Evolutionary conservation across 31 red algal species (phyloP).

Genomic region (Bonnemaisonia californica): DNA sequence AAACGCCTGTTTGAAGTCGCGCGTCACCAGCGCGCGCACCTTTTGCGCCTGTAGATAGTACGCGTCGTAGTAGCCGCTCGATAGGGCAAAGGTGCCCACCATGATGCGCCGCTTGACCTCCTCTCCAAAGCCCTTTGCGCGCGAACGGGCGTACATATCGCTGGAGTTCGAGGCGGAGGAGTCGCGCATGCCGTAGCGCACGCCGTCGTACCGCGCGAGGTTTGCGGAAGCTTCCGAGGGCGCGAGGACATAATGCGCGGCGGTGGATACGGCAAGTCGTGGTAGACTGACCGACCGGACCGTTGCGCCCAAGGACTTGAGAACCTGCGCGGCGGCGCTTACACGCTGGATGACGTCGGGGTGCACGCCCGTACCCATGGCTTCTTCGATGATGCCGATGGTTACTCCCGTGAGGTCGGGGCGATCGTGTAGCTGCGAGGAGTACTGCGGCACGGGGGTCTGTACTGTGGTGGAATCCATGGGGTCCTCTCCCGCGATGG

Average conservation of each 20-base stretch:
- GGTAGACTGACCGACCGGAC: slow-evolving; percentile 61
- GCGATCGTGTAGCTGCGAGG: slow-evolving; percentile 7
- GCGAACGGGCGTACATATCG: slow-evolving; percentile 72
- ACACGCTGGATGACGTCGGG: slow-evolving; percentile 51
- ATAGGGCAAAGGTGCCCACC: slow-evolving; percentile 88
- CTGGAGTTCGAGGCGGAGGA: slow-evolving; percentile 37
- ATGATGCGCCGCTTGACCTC: slow-evolving; percentile 94
- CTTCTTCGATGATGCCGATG: slow-evolving; percentile 71
- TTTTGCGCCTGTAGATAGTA: slow-evolving; percentile 86
- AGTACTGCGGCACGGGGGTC: slow-evolving; percentile 43
- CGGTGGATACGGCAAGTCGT: slow-evolving; percentile 27
- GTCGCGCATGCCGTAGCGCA: slow-evolving; percentile 89
- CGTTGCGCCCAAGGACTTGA: slow-evolving; percentile 60
- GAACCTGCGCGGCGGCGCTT: slow-evolving; percentile 16
- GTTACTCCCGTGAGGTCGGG: slow-evolving; percentile 45
- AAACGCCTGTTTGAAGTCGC: slow-evolving; percentile 51
- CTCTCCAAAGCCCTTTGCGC: slow-evolving; percentile 73
- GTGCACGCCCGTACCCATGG: slow-evolving; percentile 50
- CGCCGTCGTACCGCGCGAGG: slow-evolving; percentile 95
- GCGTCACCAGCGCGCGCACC: slow-evolving; percentile 60
- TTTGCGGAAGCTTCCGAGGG: slow-evolving; percentile 90
- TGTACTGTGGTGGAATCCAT: slow-evolving; percentile 66
- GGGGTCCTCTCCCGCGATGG: slow-evolving; percentile 76
- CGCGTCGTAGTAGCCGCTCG: slow-evolving; percentile 92
- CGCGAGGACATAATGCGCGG: slow-evolving; percentile 94